phyloP scores from a whole-genome alignment of 2,329 filamentous ascomycete species.

The Cordyceps fumosorosea region DNA sequence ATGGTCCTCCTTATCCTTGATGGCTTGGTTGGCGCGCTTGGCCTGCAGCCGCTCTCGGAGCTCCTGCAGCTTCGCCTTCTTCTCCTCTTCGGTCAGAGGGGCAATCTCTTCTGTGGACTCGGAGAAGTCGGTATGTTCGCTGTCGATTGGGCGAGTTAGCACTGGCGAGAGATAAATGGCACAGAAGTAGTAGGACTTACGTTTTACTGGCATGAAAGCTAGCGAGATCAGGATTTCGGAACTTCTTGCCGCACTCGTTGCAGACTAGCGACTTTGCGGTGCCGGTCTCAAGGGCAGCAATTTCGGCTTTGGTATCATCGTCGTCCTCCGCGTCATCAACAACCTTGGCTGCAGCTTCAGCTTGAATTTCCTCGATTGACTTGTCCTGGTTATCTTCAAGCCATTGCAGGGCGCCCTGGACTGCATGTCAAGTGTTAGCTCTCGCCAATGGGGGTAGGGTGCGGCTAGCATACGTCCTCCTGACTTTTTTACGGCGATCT shows the following conservation, averaged over 20 bases:
- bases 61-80: constrained; percentile 70
- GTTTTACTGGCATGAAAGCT: constrained; percentile 90
- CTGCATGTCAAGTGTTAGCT: constrained; percentile 36
- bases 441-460: not conserved
- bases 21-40: constrained; percentile 62
- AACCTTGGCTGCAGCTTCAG: constrained; percentile 29
- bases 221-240: constrained; percentile 73
- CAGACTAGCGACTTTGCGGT: constrained; percentile 75
- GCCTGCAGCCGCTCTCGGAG: constrained; percentile 64
- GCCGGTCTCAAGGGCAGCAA: constrained; percentile 61
- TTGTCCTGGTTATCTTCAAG: constrained; percentile 88
- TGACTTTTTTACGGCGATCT: constrained; percentile 76
- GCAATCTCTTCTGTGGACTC: constrained; percentile 91
- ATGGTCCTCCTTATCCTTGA: constrained; percentile 71
- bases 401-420: constrained; percentile 90
- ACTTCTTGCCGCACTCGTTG: constrained; percentile 91
- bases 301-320: constrained; percentile 47
- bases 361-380: constrained; percentile 71
- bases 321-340: constrained; percentile 42
- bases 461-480: constrained; percentile 59
- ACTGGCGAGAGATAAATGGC: not conserved
- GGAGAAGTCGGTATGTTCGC: constrained; percentile 81
- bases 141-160: constrained; percentile 23
- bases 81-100: constrained; percentile 86
- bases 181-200: constrained; percentile 32